phyloP scores from a whole-genome alignment of 2,329 filamentous ascomycete genomes.

The Cercospora citrullina region DNA sequence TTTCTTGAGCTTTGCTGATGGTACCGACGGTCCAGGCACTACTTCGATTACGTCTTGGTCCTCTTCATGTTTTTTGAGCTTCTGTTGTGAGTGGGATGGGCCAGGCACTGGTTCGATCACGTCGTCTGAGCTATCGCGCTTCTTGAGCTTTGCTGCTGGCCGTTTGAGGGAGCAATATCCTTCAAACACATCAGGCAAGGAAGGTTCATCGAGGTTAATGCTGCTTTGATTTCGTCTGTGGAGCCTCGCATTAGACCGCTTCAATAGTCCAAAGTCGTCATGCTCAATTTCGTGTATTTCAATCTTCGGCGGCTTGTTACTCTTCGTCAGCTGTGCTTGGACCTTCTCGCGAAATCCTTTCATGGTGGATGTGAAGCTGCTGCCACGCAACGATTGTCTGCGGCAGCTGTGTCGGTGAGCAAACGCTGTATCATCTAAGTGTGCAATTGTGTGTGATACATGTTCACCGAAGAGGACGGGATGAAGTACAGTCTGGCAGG shows the following conservation, averaged over 20 bases:
- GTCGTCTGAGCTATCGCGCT: not conserved
- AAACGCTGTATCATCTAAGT: conserved; percentile 8
- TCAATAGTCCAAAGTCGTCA: not conserved
- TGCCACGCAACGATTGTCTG: conserved; percentile 11
- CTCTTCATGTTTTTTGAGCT: not conserved
- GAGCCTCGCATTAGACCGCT: conserved; percentile 12
- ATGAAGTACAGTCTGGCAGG: conserved; percentile 2
- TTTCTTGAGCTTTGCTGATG: not conserved
- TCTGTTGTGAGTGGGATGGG: not conserved
- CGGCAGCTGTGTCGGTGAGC: conserved; percentile 11
- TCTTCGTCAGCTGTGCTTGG: conserved; percentile 10
- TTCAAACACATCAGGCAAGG: not conserved
- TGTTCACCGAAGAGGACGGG: not conserved
- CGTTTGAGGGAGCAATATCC: not conserved
- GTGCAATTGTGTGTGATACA: not conserved
- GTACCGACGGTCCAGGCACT: not conserved
- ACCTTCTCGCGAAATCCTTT: conserved; percentile 8
- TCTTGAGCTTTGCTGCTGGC: not conserved
- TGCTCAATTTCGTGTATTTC: not conserved
- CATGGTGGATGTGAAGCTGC: conserved; percentile 18
- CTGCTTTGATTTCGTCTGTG: conserved; percentile 6
- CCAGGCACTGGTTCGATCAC: not conserved
- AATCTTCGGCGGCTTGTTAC: not conserved
- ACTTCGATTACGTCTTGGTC: not conserved
- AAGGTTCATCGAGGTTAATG: not conserved